These are phyloP conservation scores for Senna siamea DNA, from an alignment of 306 rosid genomes.

Conservation along the genomic window DNA sequence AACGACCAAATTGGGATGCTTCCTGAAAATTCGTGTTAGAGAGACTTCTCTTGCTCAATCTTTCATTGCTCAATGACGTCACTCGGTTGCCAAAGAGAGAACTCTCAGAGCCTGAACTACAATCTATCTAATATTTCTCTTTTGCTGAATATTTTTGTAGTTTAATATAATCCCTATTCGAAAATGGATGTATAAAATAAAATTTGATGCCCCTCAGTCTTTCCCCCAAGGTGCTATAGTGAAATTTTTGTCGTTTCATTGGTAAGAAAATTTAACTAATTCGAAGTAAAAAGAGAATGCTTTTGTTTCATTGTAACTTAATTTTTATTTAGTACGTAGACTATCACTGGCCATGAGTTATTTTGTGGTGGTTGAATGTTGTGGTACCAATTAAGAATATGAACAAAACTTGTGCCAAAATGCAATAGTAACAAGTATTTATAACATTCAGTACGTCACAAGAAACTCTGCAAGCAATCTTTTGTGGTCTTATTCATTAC, in stretches of 20 bases:
- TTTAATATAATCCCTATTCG: too few species aligned
- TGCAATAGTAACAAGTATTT: neutral
- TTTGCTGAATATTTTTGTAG: too few species aligned
- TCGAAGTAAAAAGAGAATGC: neutral
- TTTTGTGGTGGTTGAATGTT: neutral
- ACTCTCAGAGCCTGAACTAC: too few species aligned
- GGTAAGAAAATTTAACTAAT: neutral
- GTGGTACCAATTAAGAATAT: neutral
- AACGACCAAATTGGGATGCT: too few species aligned
- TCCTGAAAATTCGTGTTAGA: too few species aligned
- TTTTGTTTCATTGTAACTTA: neutral
- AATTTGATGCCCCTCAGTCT: slow-evolving; percentile 52
- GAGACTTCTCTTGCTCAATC: too few species aligned
- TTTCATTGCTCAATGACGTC: too few species aligned
- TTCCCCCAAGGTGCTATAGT: slow-evolving; percentile 42
- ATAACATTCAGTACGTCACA: neutral
- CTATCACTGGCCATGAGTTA: neutral
- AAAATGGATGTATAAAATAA: too few species aligned
- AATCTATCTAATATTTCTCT: too few species aligned
- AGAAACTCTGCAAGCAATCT: neutral
- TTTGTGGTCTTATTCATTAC: slow-evolving; percentile 11
- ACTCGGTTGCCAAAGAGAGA: too few species aligned
- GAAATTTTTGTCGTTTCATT: neutral
- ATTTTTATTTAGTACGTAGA: neutral
- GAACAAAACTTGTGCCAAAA: neutral